Percentiles rank a stretch among this genome's conserved stretches.
These are phyloP conservation scores for Zangia roseola DNA, from an alignment of 768 basidiomycete genomes.

Conservation along the genomic window DNA sequence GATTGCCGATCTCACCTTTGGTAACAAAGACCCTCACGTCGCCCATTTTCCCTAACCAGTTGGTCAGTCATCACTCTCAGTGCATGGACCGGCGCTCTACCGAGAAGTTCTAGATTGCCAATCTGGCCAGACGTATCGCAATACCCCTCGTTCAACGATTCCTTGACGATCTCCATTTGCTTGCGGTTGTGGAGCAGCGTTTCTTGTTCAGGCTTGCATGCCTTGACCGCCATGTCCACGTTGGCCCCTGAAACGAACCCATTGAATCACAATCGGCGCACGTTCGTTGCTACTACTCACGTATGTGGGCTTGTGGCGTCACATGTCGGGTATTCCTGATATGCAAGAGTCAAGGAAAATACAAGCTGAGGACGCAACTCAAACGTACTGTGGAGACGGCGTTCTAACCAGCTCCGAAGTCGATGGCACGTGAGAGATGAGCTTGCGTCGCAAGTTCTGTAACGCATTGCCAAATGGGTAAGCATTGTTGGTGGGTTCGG, in stretches of 20 bases:
- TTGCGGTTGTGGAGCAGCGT: slow-evolving; percentile 61
- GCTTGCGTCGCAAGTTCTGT: slow-evolving; percentile 29
- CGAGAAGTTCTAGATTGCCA: slow-evolving; percentile 60
- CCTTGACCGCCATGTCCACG: slow-evolving; percentile 68
- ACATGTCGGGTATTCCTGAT: slow-evolving; percentile 26
- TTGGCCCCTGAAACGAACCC: slow-evolving; percentile 48
- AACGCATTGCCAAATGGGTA: slow-evolving; percentile 16
- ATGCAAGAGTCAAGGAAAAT: background rate
- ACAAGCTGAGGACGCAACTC: background rate
- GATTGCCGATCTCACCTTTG: slow-evolving; percentile 42
- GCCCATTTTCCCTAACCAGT: slow-evolving; percentile 53
- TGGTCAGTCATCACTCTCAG: slow-evolving; percentile 2
- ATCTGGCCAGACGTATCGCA: slow-evolving; percentile 72
- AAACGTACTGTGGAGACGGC: slow-evolving; percentile 21
- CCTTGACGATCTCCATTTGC: slow-evolving; percentile 70
- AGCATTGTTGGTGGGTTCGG: slow-evolving; percentile 5
- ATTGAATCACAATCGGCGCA: background rate
- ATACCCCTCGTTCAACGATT: slow-evolving; percentile 77
- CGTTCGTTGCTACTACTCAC: slow-evolving; percentile 30
- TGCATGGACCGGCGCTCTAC: slow-evolving; percentile 31
- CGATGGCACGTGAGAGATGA: slow-evolving; percentile 19
- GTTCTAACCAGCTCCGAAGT: slow-evolving; percentile 16
- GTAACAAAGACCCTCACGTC: slow-evolving; percentile 62
- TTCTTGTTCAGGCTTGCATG: slow-evolving; percentile 67
- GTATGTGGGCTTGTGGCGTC: slow-evolving; percentile 45